Evolutionary conservation across 192 early-diverging fungal species (phyloP), one percentile per base, ranked within the genome.

Genomic region (Coemansia asiatica): DNA sequence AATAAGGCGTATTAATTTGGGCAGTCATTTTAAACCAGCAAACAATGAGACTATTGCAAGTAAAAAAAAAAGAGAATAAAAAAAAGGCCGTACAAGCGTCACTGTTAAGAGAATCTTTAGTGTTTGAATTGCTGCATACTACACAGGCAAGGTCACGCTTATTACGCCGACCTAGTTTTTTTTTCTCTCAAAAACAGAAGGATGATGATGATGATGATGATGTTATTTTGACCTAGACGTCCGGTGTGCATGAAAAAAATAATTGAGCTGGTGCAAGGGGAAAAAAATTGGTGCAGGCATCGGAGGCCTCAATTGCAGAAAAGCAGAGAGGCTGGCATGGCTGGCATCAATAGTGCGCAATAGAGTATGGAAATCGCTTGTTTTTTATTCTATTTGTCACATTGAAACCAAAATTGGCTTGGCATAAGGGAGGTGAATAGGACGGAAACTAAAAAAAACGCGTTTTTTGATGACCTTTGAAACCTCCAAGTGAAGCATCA

Each of bases 361-460:
- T 54, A 54, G 51, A 54, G 51, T 54, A 27, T 54, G 51, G 51
- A 54, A 54, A 54, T 27, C 51, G 27, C 7, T 36, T 36, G 35
- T 36, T 36, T 36, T 13, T 44, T 44, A 3, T 44, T 44, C 4
- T 16, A 13, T 44, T 18, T 10, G 13, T 44, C 23, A 54, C 23
- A 54, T 27, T 27, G 25, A 26, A 23, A 51, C 4, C 13, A 22
- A 51, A 51, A 51, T 26, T 25, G 23, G 49, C 49, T 21, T 23
- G 51, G 25, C 51, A 27, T 54, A 23, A 23, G 15, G 40, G 13
- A 16, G 40, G n/a, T 48, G 46, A 48, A 13, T 13, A 48, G 1
- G 46, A 40, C 38, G 38, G 15, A 19, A 26, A 47, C 4, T 4
- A 51, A 51, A 1, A 44, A 44, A 44, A 44, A 44, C 40, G 40